Evolutionary conservation across 73 alveolate species (phyloP), one percentile per base, ranked within the genome.

Genomic region (Blepharisma stoltei): DNA sequence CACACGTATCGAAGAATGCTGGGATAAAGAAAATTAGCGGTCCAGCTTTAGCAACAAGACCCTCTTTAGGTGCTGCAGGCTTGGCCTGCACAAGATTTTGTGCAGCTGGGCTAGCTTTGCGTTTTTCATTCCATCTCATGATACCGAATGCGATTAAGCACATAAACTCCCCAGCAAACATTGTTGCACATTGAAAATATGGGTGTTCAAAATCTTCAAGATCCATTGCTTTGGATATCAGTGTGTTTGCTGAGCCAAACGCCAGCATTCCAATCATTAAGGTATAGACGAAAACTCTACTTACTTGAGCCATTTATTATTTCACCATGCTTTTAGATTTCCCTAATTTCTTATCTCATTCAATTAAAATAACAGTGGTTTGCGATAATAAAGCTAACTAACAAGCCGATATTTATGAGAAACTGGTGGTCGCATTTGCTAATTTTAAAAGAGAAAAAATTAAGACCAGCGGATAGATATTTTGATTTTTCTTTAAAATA

Each of bases 191-290:
- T 20, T 52, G 66, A 60, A 60, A 20, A 60, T 25, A 60, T 9
- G 76, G 76, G 49, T 60, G 76, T 2, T 60, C 5, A 21, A 60
- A 60, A 60, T 37, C 55, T 21, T 11, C 14, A 20, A 60, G 41
- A 27, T 60, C 49, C 76, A 60, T 25, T 11, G 76, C 76, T 21
- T 60, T 60, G n/a, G 21, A 9, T 20, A 60, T 60, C 4, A 60
- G 37, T 25, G 76, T 60, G 49, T 60, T 60, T 60, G 76, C 76
- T 25, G 76, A 21, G 37, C 76, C 76, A 27, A 60, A 60, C 18
- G 20, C 37, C 37, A 60, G 55, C 76, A 60, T 60, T n/a, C 76
- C 76, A 20, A 60, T n/a, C 76, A 60, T 60, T 11, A 37, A 20
- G 76, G 21, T n/a, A 27, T 60, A 60, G 21, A 60, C 66, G n/a